A percentile compares a stretch with the other conserved stretches of the same genome.
These are phyloP conservation scores for Fusarium secorum DNA, from an alignment of 2,329 filamentous ascomycete genomes.

Conservation along the genomic window DNA sequence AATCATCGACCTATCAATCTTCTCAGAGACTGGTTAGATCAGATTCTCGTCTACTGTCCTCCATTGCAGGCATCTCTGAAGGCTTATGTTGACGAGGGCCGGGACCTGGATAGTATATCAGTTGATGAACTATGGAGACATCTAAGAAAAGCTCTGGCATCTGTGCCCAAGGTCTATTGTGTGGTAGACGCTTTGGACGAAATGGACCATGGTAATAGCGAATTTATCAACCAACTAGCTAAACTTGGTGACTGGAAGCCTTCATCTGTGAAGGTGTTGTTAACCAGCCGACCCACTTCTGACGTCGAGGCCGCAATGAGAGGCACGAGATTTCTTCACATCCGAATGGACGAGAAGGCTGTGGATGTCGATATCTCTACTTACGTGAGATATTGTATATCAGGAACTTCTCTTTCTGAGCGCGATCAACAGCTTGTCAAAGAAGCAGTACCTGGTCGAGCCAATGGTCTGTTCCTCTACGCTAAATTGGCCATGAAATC, in stretches of 20 bases:
- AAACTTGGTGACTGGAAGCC: slow-evolving; percentile 45
- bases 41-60: slow-evolving; percentile 45
- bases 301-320: slow-evolving; percentile 45
- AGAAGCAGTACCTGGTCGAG: slow-evolving; percentile 28
- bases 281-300: slow-evolving; percentile 53
- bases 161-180: slow-evolving; percentile 45
- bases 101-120: slow-evolving; percentile 10
- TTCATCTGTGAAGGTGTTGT: slow-evolving; percentile 50
- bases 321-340: slow-evolving; percentile 33
- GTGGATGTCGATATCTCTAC: slow-evolving; percentile 53
- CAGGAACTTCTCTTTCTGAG: slow-evolving; percentile 20
- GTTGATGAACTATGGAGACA: slow-evolving; percentile 44
- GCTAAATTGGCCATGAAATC: slow-evolving; percentile 34
- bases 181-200: slow-evolving; percentile 58
- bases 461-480: slow-evolving; percentile 36
- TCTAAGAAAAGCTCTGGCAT: slow-evolving; percentile 38
- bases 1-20: slow-evolving; percentile 46
- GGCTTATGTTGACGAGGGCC: slow-evolving; percentile 5
- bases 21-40: slow-evolving; percentile 49
- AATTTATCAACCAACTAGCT: slow-evolving; percentile 47
- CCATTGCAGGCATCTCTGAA: slow-evolving; percentile 41
- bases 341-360: slow-evolving; percentile 48
- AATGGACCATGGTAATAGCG: slow-evolving; percentile 50
- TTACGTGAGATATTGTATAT: slow-evolving; percentile 45
- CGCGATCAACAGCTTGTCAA: slow-evolving; percentile 19